Evolutionary conservation across 192 early-diverging fungal species (phyloP).

Genomic region (Geranomyces michiganensis): DNA sequence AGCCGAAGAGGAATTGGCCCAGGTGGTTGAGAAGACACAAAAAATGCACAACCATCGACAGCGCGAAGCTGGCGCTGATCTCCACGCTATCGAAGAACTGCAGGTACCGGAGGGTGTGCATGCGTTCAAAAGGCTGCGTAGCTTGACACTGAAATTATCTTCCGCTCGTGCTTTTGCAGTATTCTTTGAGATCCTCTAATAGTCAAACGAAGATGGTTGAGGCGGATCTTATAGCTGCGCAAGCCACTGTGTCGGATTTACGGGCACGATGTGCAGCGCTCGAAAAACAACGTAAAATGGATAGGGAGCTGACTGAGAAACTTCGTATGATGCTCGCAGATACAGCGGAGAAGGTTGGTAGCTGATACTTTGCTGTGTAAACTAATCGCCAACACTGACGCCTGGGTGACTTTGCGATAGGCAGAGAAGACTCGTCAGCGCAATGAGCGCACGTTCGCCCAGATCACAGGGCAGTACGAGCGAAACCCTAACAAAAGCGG

Average conservation of each 20-base stretch:
- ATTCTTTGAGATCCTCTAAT: slow-evolving; percentile 13
- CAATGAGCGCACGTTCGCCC: slow-evolving; percentile 38
- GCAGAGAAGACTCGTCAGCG: slow-evolving; percentile 30
- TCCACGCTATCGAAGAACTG: slow-evolving; percentile 10
- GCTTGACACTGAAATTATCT: too few relatives aligned
- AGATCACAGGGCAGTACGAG: slow-evolving; percentile 33
- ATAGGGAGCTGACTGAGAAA: slow-evolving; percentile 11
- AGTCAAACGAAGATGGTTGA: slow-evolving; percentile 15
- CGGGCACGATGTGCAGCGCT: not conserved
- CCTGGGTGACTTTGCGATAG: not conserved
- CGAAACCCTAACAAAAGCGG: slow-evolving; percentile 40
- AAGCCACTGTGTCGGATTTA: slow-evolving; percentile 5
- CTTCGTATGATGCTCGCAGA: slow-evolving; percentile 19
- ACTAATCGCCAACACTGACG: too few relatives aligned
- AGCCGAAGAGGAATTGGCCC: slow-evolving; percentile 27
- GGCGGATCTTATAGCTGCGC: slow-evolving; percentile 7
- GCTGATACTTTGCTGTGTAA: not conserved
- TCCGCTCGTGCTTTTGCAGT: too few relatives aligned
- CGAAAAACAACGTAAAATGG: slow-evolving; percentile 8
- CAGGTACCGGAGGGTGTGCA: too few relatives aligned
- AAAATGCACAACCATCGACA: not conserved
- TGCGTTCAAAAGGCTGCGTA: too few relatives aligned
- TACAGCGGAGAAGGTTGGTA: slow-evolving; percentile 12
- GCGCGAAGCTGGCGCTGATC: slow-evolving; percentile 13
- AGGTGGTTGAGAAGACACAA: not conserved